phyloP scores from a whole-genome alignment of 441 rosid species.

The Melastoma candidum region DNA sequence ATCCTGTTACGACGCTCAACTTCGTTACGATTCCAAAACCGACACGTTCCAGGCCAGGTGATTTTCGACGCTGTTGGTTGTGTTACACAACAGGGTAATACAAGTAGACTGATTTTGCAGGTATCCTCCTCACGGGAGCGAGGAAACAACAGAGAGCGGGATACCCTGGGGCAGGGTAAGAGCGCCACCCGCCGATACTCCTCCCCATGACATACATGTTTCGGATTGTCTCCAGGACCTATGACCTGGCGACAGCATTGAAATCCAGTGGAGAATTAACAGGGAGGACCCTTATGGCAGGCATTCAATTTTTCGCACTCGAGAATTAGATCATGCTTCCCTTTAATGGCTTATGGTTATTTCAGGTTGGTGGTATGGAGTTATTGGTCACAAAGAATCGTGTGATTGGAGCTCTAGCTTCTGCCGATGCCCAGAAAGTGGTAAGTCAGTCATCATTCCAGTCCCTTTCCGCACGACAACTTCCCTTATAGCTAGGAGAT shows the following conservation, averaged over 20 bases:
- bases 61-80: background rate
- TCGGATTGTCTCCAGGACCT: conserved; percentile 9
- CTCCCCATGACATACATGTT: conserved; percentile 8
- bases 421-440: conserved; percentile 55
- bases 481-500: no score
- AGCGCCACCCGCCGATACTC: conserved; percentile 9
- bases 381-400: conserved; percentile 76
- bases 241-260: conserved; percentile 9
- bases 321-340: background rate
- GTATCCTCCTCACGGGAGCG: conserved; percentile 13
- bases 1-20: conserved; percentile 92
- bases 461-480: background rate
- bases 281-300: conserved; percentile 10
- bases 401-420: conserved; percentile 60
- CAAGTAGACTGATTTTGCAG: conserved; percentile 6
- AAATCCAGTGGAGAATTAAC: conserved; percentile 11
- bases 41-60: conserved; percentile 92
- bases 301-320: background rate
- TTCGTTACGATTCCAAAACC: conserved; percentile 61
- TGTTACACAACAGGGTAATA: background rate
- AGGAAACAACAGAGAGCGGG: conserved; percentile 6
- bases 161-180: conserved; percentile 9
- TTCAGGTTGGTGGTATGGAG: conserved; percentile 20
- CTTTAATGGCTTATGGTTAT: conserved; percentile 87
- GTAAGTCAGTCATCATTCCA: conserved; percentile 31